These are phyloP conservation scores for Suzukiozyma palmioleophila DNA, from an alignment of 1,139 yeast species.

Conservation along the genomic window DNA sequence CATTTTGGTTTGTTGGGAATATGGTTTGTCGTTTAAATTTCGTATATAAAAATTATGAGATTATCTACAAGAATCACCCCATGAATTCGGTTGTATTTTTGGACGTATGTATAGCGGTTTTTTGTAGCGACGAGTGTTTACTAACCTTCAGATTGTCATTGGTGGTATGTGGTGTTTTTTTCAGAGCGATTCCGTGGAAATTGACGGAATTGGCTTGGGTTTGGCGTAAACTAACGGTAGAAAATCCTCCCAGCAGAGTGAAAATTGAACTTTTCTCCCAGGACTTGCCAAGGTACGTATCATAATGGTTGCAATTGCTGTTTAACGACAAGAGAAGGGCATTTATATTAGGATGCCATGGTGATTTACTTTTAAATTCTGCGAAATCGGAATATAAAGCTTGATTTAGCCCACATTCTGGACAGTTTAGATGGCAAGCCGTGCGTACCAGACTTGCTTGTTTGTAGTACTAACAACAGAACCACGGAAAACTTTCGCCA, in stretches of 20 bases:
- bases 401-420: too few relatives aligned
- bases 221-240: conserved; percentile 8
- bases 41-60: not conserved
- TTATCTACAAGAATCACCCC: too few relatives aligned
- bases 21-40: not conserved
- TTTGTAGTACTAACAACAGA: conserved; percentile 16
- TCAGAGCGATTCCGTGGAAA: not conserved
- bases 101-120: conserved; percentile 24
- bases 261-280: conserved; percentile 41
- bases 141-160: conserved; percentile 15
- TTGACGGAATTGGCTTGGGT: not conserved
- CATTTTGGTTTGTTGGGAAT: conserved; percentile 4
- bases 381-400: too few relatives aligned
- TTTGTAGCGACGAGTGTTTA: conserved; percentile 7
- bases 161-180: conserved; percentile 14
- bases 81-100: conserved; percentile 33
- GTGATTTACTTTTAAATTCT: not conserved
- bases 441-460: too few relatives aligned
- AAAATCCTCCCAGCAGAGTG: conserved; percentile 31
- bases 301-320: not conserved
- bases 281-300: conserved; percentile 34
- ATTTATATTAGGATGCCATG: too few relatives aligned
- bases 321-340: too few relatives aligned
- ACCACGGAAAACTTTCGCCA: conserved; percentile 53
- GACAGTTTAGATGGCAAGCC: too few relatives aligned